Base-by-base conservation (phyloP, 2,329 filamentous ascomycete genomes). In the Hypoxylon sp. region DNA sequence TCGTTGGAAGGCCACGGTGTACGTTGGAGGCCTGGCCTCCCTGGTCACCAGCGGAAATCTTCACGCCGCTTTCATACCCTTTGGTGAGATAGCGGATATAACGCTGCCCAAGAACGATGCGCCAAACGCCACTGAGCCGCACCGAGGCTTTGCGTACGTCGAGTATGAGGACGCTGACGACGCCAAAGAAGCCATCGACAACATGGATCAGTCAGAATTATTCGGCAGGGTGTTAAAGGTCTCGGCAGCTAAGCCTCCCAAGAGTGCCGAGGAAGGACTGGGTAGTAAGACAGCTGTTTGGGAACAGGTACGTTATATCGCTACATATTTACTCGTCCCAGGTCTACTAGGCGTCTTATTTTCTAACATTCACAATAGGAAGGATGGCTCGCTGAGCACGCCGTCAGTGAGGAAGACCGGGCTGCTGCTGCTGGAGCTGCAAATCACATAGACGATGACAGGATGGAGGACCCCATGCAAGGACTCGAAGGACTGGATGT, bases 151-250 rank as follows among this genome's bases (percentile, higher is more conserved):
- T 75, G 95, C 93, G 56, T 98, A 99, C 73, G 91, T 99, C 47
- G 95, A 99, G 72, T 99, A 91, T 71, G 92, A 97, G 69, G 84
- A 92, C 55, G 83, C 87, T 10, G 85, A 88, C 55, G 95, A 99
- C 76, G 94, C 93, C 23, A 88, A 88, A 70, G 94, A 98, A 76
- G 95, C 95, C 47, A 97, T 99, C 74, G 92, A 98, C 81, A 99
- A 99, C 73, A 98, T 99, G 94, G 92, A 99, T 73, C 92, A 97
- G 74, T 90, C 93, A 59, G 94, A 98, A 77, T 84, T 99, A 41
- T 98, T 94, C 73, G 96, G 95, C 9, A 86, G 91, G 58, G 88
- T 95, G 11, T 89, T 99, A 73, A 97, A 93, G 74, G 94, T 98
- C 48, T 93, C 92, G 40, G 85, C 89, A 52, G 96, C 96, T 38